Conservation (phyloP, 164 flowering plant genomes). For the Stephania yunnanensis region DNA sequence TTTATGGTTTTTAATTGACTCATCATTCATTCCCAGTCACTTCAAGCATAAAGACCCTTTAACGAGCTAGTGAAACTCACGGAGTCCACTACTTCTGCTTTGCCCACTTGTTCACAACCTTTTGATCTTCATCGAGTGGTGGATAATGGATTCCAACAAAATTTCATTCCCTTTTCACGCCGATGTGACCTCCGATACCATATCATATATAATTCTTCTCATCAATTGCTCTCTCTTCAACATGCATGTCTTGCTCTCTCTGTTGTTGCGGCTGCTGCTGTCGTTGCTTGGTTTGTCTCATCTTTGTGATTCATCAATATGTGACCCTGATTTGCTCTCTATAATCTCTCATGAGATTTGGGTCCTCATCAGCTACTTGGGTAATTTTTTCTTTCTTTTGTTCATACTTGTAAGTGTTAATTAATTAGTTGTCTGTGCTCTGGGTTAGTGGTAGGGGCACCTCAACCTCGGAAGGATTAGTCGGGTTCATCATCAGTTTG, state of each 20-base stretch:
- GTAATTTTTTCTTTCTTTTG: background rate
- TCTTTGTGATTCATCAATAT: background rate
- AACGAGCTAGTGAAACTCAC: background rate
- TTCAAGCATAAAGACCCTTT: background rate
- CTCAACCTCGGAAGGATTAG: too few species aligned
- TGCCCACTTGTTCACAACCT: background rate
- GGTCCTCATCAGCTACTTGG: background rate
- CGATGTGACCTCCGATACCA: background rate
- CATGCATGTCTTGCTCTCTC: background rate
- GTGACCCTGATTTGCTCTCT: background rate
- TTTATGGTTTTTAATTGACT: background rate
- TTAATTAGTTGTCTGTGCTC: too few species aligned
- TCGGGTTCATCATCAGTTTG: too few species aligned
- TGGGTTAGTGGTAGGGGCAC: too few species aligned
- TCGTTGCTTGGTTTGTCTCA: background rate
- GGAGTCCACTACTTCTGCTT: slow-evolving; percentile 4
- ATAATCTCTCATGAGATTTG: background rate
- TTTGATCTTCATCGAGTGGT: background rate
- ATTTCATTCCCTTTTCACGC: background rate
- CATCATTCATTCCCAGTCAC: background rate
- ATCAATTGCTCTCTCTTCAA: background rate
- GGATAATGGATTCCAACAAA: background rate
- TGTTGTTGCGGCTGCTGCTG: background rate
- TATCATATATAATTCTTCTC: background rate
- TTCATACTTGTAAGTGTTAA: background rate